These are phyloP conservation scores for Adansonia digitata DNA, from an alignment of 345 rosid species.

Conservation along the genomic window DNA sequence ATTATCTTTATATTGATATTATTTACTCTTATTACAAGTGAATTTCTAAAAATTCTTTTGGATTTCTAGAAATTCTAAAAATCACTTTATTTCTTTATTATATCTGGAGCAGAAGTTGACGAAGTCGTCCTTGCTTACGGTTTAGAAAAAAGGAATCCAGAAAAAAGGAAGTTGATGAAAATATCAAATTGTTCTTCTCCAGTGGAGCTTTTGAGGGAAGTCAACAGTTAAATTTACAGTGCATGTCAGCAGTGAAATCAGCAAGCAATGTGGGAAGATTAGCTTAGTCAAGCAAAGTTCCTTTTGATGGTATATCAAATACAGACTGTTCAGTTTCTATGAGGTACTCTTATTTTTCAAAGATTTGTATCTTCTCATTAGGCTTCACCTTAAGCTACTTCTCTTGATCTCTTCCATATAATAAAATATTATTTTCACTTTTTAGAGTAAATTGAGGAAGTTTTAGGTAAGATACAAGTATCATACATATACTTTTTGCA, in stretches of 20 bases:
- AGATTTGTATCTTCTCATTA: background rate
- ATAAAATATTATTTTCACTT: background rate
- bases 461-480: conserved; percentile 5
- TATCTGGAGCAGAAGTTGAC: conserved; percentile 72
- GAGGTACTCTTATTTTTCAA: conserved; percentile 1
- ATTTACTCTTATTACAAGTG: too few species aligned
- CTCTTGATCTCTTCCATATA: background rate
- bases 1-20: too few species aligned
- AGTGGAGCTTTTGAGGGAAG: conserved; percentile 42
- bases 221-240: conserved; percentile 36
- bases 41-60: too few species aligned
- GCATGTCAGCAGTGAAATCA: conserved; percentile 74
- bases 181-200: conserved; percentile 46
- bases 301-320: conserved; percentile 61
- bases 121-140: conserved; percentile 91
- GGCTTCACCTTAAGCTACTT: background rate
- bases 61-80: too few species aligned
- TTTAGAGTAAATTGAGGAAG: conserved; percentile 6
- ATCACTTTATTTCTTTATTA: too few species aligned
- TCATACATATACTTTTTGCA: background rate
- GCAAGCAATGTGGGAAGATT: conserved; percentile 41
- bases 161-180: conserved; percentile 50
- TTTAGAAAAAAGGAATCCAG: conserved; percentile 73
- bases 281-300: conserved; percentile 85
- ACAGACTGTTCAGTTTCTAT: background rate